These are phyloP conservation scores for Saururus chinensis DNA, from an alignment of 164 flowering plant species.

Conservation along the genomic window DNA sequence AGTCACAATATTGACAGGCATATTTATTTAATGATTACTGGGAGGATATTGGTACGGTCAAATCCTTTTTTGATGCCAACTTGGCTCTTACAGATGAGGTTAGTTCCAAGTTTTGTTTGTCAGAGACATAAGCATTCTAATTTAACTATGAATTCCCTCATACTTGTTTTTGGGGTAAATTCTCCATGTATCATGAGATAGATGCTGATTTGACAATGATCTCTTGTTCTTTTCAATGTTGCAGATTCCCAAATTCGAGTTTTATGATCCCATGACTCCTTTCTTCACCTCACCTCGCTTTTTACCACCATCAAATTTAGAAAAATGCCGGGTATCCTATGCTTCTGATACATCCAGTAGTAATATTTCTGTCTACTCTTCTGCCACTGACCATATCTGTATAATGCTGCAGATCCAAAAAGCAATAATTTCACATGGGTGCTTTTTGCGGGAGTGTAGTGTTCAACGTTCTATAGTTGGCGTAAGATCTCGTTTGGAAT, in stretches of 20 bases:
- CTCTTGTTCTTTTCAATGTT: slow-evolving; percentile 2
- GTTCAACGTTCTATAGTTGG: slow-evolving; percentile 80
- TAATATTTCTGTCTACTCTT: neutral
- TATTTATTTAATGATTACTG: slow-evolving; percentile 89
- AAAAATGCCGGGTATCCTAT: slow-evolving; percentile 63
- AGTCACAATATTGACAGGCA: slow-evolving; percentile 34
- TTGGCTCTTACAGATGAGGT: slow-evolving; percentile 93
- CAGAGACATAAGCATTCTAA: neutral
- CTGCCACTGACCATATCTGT: neutral
- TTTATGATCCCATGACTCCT: slow-evolving; percentile 84
- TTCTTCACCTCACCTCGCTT: slow-evolving; percentile 90
- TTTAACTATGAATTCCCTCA: neutral
- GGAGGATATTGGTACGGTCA: slow-evolving; percentile 95
- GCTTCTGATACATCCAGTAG: slow-evolving; percentile 2
- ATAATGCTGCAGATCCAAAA: slow-evolving; percentile 51
- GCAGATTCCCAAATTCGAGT: slow-evolving; percentile 77
- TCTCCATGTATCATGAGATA: neutral
- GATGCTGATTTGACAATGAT: neutral
- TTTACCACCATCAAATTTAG: slow-evolving; percentile 89
- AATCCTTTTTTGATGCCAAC: slow-evolving; percentile 85
- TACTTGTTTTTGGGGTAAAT: neutral
- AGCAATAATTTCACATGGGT: slow-evolving; percentile 90
- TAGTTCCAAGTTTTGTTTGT: neutral
- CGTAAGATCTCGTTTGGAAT: slow-evolving; percentile 78
- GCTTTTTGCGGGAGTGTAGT: slow-evolving; percentile 84